phyloP scores from a whole-genome alignment of 495 filamentous ascomycete genomes.

The Articulospora tetracladia region DNA sequence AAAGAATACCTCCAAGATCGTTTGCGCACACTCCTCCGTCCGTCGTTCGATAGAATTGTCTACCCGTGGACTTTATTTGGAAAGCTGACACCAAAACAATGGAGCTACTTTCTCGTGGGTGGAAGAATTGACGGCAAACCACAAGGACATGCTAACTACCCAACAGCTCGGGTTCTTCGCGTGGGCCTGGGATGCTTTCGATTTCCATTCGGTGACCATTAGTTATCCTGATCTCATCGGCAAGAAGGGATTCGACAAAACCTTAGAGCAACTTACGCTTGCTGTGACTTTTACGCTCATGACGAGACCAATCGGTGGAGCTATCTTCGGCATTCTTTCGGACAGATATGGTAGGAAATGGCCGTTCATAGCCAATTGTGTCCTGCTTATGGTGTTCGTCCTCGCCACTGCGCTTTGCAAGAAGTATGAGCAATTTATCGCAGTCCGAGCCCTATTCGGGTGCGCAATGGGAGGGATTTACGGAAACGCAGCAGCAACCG shows the following conservation, averaged over 20 bases:
- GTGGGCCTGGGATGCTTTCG: conserved; percentile 60
- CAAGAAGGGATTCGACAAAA: conserved; percentile 43
- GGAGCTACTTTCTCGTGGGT: conserved; percentile 67
- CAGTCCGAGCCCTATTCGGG: conserved; percentile 70
- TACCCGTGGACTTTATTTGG: conserved; percentile 70
- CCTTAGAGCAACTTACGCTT: conserved; percentile 60
- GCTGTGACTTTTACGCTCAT: conserved; percentile 73
- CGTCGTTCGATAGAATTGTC: conserved; percentile 57
- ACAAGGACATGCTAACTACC: neutral
- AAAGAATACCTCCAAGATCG: conserved; percentile 26
- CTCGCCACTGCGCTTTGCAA: conserved; percentile 67
- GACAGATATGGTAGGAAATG: conserved; percentile 77
- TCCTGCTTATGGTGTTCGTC: conserved; percentile 59
- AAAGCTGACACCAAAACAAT: conserved; percentile 69
- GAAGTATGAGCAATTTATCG: conserved; percentile 66
- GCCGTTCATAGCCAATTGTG: conserved; percentile 72
- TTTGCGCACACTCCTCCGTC: conserved; percentile 53
- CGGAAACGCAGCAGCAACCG: conserved; percentile 75
- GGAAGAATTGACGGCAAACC: conserved; percentile 45
- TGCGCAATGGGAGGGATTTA: conserved; percentile 78
- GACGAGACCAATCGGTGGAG: conserved; percentile 65
- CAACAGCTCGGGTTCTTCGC: conserved; percentile 51
- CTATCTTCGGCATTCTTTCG: conserved; percentile 64
- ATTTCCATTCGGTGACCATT: conserved; percentile 72
- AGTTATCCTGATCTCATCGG: conserved; percentile 63